Conservation (phyloP, 2,329 filamentous ascomycete species). For the Penicillium sp. region DNA sequence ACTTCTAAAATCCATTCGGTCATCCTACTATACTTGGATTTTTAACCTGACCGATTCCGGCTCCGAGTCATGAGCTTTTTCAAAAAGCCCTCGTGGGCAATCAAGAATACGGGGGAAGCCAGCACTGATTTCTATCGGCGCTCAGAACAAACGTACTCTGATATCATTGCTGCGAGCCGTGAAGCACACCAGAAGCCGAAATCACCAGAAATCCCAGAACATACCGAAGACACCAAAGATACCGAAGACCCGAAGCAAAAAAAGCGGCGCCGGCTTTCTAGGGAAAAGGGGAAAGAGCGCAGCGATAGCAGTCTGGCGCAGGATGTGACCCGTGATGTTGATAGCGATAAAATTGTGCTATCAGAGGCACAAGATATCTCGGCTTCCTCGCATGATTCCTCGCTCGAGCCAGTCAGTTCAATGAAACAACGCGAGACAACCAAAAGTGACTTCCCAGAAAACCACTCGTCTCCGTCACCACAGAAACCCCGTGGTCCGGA, state of each 20-base stretch:
- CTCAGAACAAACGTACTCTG: constrained; percentile 46
- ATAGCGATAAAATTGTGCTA: background rate
- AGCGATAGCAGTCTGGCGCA: background rate
- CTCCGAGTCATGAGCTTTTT: constrained; percentile 45
- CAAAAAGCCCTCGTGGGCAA: constrained; percentile 54
- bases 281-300: constrained; percentile 10
- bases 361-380: background rate
- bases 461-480: background rate
- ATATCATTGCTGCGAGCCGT: constrained; percentile 43
- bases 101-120: constrained; percentile 33
- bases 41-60: background rate
- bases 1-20: background rate
- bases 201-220: constrained; percentile 1
- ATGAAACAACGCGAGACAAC: background rate
- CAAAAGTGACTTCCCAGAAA: background rate
- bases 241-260: constrained; percentile 8
- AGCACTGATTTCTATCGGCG: constrained; percentile 48
- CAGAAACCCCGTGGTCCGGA: background rate
- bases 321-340: background rate
- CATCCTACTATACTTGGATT: background rate
- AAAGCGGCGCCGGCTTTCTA: constrained; percentile 27
- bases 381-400: background rate
- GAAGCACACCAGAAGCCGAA: constrained; percentile 31
- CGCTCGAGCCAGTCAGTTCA: background rate
- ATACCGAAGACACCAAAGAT: constrained; percentile 1